Percentiles rank a stretch among this genome's conserved stretches.
Conservation (phyloP, 441 rosid species). For the Theobroma grandiflorum region DNA sequence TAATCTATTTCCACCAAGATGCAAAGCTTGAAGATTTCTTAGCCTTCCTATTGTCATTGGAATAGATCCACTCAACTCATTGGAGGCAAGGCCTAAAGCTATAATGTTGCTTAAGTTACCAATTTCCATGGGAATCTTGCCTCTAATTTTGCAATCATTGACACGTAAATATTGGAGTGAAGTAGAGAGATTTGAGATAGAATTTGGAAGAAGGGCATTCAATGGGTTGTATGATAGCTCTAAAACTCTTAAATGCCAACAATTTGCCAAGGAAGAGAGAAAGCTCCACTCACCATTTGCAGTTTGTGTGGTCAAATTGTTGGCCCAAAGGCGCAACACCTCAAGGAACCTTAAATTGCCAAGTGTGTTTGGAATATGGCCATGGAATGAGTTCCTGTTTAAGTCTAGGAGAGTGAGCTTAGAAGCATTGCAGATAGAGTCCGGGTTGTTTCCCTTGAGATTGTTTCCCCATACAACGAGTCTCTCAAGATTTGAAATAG, state of each 20-base stretch:
- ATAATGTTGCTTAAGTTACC: constrained; percentile 15
- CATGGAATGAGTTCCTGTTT: rapidly evolving
- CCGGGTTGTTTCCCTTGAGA: not conserved
- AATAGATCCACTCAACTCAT: constrained; percentile 15
- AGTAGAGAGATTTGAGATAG: constrained; percentile 23
- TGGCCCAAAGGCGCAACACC: not conserved
- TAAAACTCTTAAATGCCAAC: not conserved
- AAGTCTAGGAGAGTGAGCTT: not conserved
- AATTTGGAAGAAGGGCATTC: constrained; percentile 2
- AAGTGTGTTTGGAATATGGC: not conserved
- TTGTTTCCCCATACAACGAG: constrained; percentile 7
- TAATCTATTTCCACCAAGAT: constrained; percentile 7
- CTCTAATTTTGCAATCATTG: not conserved
- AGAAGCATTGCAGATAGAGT: not conserved
- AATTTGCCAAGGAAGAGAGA: not conserved
- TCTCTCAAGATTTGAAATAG: constrained; percentile 23
- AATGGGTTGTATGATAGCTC: not conserved
- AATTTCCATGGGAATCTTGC: constrained; percentile 21
- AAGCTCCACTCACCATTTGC: not conserved
- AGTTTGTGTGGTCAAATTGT: not conserved
- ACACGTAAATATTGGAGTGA: not conserved
- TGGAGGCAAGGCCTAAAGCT: not conserved
- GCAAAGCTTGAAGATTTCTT: constrained; percentile 22
- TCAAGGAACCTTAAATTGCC: not conserved
- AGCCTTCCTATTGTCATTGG: constrained; percentile 27